Percentiles rank a stretch among this genome's conserved stretches.
Conservation (phyloP, 352 stramenopile species). For the Thraustochytrium sp. region DNA sequence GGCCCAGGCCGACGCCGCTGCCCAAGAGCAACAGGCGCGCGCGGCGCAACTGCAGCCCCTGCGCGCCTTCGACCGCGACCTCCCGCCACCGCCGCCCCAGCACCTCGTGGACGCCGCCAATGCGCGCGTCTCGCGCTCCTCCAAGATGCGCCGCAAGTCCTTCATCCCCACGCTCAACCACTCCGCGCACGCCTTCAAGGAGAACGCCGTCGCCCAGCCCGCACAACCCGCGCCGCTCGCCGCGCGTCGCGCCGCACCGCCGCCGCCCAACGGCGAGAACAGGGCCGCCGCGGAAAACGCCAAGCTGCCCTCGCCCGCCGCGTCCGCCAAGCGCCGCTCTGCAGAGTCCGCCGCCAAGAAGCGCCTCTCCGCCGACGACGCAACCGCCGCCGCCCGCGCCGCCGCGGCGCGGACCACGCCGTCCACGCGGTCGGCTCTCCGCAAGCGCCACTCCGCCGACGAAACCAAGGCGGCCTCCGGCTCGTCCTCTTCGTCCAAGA, state of each 20-base stretch:
- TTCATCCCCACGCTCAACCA: conserved; percentile 5
- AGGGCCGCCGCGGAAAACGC: no score
- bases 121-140: background rate
- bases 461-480: background rate
- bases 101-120: background rate
- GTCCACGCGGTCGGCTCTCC: no score
- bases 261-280: no score
- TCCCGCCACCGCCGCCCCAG: background rate
- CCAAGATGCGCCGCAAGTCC: conserved; percentile 3
- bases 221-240: no score
- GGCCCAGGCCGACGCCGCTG: no score
- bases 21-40: background rate
- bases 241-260: no score
- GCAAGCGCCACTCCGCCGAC: no score
- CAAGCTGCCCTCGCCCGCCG: no score
- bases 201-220: no score
- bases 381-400: background rate
- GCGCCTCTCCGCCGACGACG: background rate
- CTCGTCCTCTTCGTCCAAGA: background rate
- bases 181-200: background rate
- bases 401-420: background rate
- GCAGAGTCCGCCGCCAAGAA: background rate
- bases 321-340: no score
- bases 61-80: background rate
- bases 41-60: background rate